These are phyloP conservation scores for Limnanthes douglasii DNA, from an alignment of 345 rosid genomes.

Conservation along the genomic window DNA sequence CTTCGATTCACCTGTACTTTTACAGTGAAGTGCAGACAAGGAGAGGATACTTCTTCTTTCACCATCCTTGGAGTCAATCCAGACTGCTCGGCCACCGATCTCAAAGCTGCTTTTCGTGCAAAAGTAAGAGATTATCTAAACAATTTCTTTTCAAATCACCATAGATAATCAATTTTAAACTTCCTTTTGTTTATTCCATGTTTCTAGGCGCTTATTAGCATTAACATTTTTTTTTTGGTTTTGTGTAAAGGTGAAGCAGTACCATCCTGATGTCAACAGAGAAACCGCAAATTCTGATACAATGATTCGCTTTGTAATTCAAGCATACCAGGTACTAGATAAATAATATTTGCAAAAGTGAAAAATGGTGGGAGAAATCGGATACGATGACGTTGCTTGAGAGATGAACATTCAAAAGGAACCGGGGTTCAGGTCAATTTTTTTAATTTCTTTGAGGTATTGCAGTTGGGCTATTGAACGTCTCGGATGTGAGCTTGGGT, in stretches of 20 bases:
- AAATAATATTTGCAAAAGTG: no score
- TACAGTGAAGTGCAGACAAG: no score
- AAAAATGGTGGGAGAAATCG: no score
- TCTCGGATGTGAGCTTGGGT: no score
- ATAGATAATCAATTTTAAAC: not conserved
- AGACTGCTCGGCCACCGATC: slow-evolving; percentile 55
- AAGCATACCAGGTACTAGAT: slow-evolving; percentile 48
- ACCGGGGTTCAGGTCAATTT: no score
- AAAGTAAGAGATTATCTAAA: slow-evolving; percentile 24
- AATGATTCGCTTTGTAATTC: slow-evolving; percentile 64
- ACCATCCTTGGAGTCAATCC: slow-evolving; percentile 59
- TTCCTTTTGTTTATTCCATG: not conserved
- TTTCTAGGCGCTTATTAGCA: not conserved
- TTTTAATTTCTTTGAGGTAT: no score
- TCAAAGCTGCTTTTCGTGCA: slow-evolving; percentile 76
- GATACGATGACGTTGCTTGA: no score
- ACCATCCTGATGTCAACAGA: slow-evolving; percentile 68
- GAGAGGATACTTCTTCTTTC: slow-evolving; percentile 66
- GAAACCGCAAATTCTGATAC: slow-evolving; percentile 29
- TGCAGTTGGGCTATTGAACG: no score
- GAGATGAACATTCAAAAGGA: no score
- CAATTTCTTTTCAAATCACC: not conserved
- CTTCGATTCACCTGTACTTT: no score
- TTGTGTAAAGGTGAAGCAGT: slow-evolving; percentile 62
- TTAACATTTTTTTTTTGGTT: not conserved